Percentiles rank a stretch among this genome's conserved stretches.
Conservation (phyloP, 352 stramenopile species). For the Phytophthora syringae region DNA sequence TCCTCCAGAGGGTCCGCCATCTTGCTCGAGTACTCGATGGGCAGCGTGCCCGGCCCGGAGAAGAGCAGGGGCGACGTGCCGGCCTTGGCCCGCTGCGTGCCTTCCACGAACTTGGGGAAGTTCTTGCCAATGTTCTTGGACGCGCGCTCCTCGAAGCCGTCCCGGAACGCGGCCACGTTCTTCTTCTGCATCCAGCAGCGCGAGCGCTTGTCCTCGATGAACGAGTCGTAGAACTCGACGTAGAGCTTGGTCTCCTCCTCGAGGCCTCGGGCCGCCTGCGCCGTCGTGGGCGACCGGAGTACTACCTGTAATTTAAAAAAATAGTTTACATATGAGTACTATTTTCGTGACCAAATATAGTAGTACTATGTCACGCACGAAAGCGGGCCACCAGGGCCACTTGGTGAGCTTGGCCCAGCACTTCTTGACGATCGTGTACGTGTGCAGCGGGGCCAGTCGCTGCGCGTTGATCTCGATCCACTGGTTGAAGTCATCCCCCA, state of each 20-base stretch:
- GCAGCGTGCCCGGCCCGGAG: slow-evolving; percentile 62
- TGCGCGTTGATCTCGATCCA: slow-evolving; percentile 62
- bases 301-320: slow-evolving; percentile 46
- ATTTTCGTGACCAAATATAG: background rate
- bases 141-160: slow-evolving; percentile 78
- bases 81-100: slow-evolving; percentile 75
- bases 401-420: slow-evolving; percentile 88
- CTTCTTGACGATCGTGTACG: slow-evolving; percentile 86
- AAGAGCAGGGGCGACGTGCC: slow-evolving; percentile 75
- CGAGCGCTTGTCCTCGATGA: slow-evolving; percentile 73
- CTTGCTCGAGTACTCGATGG: slow-evolving; percentile 85
- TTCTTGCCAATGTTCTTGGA: slow-evolving; percentile 85
- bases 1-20: slow-evolving; percentile 53
- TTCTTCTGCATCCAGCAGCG: slow-evolving; percentile 89
- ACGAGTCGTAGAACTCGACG: slow-evolving; percentile 87
- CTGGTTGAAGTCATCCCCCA: slow-evolving; percentile 88
- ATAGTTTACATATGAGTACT: background rate
- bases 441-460: slow-evolving; percentile 77
- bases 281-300: slow-evolving; percentile 68
- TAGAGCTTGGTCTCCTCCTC: slow-evolving; percentile 81
- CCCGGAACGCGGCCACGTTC: slow-evolving; percentile 72
- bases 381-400: slow-evolving; percentile 85
- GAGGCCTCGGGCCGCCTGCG: slow-evolving; percentile 55
- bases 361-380: slow-evolving; percentile 45
- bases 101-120: slow-evolving; percentile 74